phyloP scores from a whole-genome alignment of 768 basidiomycete species.

The Suillus subluteus region DNA sequence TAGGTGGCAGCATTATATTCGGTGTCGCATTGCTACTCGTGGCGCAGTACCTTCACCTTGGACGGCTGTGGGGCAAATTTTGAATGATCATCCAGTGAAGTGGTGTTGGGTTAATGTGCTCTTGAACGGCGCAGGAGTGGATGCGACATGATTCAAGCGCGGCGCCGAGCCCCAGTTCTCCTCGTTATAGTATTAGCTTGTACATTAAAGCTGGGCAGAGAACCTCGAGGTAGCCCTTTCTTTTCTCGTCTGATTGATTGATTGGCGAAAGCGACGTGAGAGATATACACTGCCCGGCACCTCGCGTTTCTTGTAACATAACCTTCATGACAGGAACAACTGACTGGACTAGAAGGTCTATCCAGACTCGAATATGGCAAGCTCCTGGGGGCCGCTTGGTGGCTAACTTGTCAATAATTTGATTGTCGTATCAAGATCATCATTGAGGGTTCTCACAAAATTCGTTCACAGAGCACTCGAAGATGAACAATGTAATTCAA shows the following conservation, averaged over 20 bases:
- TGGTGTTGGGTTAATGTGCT: background rate
- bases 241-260: background rate
- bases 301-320: background rate
- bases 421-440: too few species aligned
- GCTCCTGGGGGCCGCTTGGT: background rate
- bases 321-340: background rate
- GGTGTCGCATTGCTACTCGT: constrained; percentile 44
- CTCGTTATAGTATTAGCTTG: background rate
- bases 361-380: background rate
- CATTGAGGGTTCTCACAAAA: too few species aligned
- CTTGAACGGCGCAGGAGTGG: background rate
- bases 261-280: background rate
- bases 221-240: too few species aligned
- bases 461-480: too few species aligned
- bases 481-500: too few species aligned
- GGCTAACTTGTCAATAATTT: background rate
- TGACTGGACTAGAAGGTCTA: background rate
- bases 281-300: background rate
- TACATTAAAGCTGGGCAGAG: background rate
- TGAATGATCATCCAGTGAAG: background rate
- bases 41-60: constrained; percentile 44
- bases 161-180: background rate
- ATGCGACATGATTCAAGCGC: background rate
- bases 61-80: constrained; percentile 42
- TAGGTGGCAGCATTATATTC: constrained; percentile 44